phyloP scores from a whole-genome alignment of 495 filamentous ascomycete species.

The Lentithecium fluviatile region DNA sequence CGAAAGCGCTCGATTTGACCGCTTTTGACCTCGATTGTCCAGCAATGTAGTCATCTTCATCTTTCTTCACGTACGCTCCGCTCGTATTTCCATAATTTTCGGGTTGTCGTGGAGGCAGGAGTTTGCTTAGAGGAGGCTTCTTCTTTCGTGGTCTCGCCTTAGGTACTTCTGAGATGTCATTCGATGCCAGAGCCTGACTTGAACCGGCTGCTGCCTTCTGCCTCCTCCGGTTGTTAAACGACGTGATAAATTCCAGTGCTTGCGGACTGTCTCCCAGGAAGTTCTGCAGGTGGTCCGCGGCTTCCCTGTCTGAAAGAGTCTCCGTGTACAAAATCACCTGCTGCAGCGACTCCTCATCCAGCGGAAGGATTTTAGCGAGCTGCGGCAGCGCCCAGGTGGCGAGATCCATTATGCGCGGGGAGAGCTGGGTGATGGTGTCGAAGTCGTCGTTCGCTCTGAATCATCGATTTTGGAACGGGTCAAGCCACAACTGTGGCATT shows the following conservation, averaged over 20 bases:
- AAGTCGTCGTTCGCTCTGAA: not conserved
- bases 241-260: constrained; percentile 85
- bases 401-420: constrained; percentile 28
- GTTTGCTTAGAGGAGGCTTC: constrained; percentile 55
- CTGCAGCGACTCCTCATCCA: constrained; percentile 78
- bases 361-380: constrained; percentile 72
- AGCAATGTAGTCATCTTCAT: constrained; percentile 64
- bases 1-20: constrained; percentile 39
- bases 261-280: constrained; percentile 83
- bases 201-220: constrained; percentile 35
- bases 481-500: not conserved
- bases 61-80: constrained; percentile 62
- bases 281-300: constrained; percentile 80
- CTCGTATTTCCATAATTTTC: constrained; percentile 57
- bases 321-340: constrained; percentile 80
- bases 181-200: constrained; percentile 35
- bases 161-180: constrained; percentile 38
- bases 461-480: constrained; percentile 1
- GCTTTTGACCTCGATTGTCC: constrained; percentile 41
- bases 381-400: constrained; percentile 60
- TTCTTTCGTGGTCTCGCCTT: constrained; percentile 52
- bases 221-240: constrained; percentile 75
- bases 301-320: constrained; percentile 67
- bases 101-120: constrained; percentile 58
- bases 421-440: not conserved